Evolutionary conservation across 805 yeast genomes (phyloP), one percentile per base, ranked within the genome.

Genomic region (Hanseniaspora jakobsenii): DNA sequence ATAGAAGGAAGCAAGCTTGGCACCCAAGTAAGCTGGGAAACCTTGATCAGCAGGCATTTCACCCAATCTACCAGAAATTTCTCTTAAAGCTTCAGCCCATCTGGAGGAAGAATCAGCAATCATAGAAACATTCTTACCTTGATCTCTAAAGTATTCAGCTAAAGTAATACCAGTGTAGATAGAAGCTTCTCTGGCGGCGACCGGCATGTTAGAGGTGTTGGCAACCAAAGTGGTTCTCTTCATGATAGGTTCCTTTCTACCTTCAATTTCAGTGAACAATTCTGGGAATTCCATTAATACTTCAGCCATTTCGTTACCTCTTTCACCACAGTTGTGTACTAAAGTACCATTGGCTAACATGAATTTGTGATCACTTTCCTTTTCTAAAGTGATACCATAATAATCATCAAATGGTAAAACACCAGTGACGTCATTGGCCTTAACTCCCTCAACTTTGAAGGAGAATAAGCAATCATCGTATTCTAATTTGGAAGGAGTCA

Each of bases 41-140:
- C 99, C 99, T 73, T 93, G 98, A 69, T 91, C 99, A 50, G 99
- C 99, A 63, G 99, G 99, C 99, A 91, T 91, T 73, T 91, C 99
- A 69, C 98, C 99, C 65, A 91, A 73, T 76, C 99, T 94, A 76
- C 99, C 99, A 43, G 97, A 87, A 64, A 91, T 81, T 75, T 91
- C 99, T 80, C 99, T 87, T 63, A 91, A 75, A 50, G 99, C 99
- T 72, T 91, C 99, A 36, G 99, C 99, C 99, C 99, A 91, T 74
- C 99, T 87, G 26, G 96, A 87, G 27, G 97, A 89, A 5, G 98
- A 91, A 66, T 91, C 99, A 49, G 99, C 99, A 81, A 91, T 91
- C 97, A 91, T 91, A 27, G 97, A 78, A 51, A 91, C 98, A 62
- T 91, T 73, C 73, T 91, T 91, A 71, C 99, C 99, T 72, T 91